phyloP scores from a whole-genome alignment of 2,329 filamentous ascomycete species.

The Fusarium sp. region DNA sequence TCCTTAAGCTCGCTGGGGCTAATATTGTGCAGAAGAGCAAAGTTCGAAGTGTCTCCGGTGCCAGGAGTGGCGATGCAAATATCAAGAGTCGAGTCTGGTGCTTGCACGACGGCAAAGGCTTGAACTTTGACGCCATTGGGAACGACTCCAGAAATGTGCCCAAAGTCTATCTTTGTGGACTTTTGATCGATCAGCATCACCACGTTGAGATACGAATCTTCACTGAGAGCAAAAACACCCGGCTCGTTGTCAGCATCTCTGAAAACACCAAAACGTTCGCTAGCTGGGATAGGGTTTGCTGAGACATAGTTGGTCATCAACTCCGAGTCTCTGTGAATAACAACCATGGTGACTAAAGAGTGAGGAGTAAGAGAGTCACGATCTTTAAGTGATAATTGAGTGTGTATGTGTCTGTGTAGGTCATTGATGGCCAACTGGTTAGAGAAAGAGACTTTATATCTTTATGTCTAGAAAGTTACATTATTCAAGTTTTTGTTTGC shows the following conservation, averaged over 20 bases:
- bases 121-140: background rate
- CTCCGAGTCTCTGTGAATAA: background rate
- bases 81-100: background rate
- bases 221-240: background rate
- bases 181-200: background rate
- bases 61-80: background rate
- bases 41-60: background rate
- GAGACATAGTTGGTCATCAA: background rate
- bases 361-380: background rate
- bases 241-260: background rate
- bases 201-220: background rate
- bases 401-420: background rate
- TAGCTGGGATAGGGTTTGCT: background rate
- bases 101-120: background rate
- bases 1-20: background rate
- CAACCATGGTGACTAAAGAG: background rate
- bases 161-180: background rate
- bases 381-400: no score
- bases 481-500: no score
- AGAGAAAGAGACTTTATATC: no score
- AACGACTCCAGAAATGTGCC: background rate
- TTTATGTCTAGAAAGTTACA: no score
- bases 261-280: background rate
- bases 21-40: background rate
- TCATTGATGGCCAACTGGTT: background rate